Evolutionary conservation across 495 filamentous ascomycete genomes (phyloP), one percentile per base, ranked within the genome.

Genomic region (Pseudomonodictys pantanalensis): DNA sequence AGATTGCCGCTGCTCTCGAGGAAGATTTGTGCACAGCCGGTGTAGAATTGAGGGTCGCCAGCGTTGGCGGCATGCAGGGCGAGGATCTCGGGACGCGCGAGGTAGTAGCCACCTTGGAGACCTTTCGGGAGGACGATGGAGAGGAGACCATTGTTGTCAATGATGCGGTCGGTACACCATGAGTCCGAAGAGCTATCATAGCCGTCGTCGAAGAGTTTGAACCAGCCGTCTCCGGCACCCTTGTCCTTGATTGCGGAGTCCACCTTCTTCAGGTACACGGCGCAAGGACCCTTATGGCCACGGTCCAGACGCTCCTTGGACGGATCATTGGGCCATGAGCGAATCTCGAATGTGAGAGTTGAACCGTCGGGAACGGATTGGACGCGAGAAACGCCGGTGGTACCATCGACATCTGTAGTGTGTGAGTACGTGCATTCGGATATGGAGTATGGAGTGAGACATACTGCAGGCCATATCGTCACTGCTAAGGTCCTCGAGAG

Each of bases 161-260:
- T 86, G 41, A 92, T 65, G 42, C 81, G 81, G 58, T 87, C 78
- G 1, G 85, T 86, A 62, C 89, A 89, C 83, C 86, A 90, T 55
- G 80, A 73, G 2, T 75, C 74, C 44, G 67, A 62, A 5, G 42
- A 43, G 1, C 73, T 58, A 65, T 85, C 79, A 66, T 86, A 88
- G 45, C 84, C 86, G 29, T 83, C 78, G 42, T 86, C 76, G 73
- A 73, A 88, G 69, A 92, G 83, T 76, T 91, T 91, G 77, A 92
- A 88, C 89, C 89, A 92, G 20, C 89, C 88, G 54, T 71, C 71
- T 3, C 88, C 87, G 25, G 75, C 22, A 46, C 58, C 68, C 12
- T 35, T 38, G 35, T 70, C 69, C n/a, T 68, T 32, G 46, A 72
- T 52, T 12, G 68, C 69, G 55, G 67, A 70, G 45, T 59, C 51